Base-by-base conservation (phyloP, 2,329 filamentous ascomycete species). In the Colletotrichum zoysiae region DNA sequence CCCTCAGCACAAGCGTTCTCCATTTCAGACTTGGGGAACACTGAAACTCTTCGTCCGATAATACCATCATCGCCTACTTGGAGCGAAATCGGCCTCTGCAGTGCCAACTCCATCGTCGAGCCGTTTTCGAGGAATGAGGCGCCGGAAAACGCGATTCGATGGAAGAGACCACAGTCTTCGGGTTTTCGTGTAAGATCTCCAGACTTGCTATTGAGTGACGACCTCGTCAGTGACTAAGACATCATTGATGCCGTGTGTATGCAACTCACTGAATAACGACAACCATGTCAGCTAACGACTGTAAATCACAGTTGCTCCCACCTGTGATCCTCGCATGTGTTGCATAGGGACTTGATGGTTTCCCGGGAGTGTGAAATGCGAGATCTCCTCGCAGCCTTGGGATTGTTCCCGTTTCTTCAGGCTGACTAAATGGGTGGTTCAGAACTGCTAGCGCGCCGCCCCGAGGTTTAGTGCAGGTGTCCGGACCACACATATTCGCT, bases 401-500 rank as follows among this genome's bases (percentile, higher is more conserved):
- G 14, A 12, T 40, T 5, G 55, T 40, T 3, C 8, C 18, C 30
- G 70, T 40, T 20, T 30, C 26, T 14, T 23, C 51, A 14, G 26
- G 18, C 20, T 48, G 57, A 18, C 14, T 16, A 30, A 53, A 46
- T 1, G 61, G 65, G 11, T 80, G 79, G 23, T 76, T 81, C 57
- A 87, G 81, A 8, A 85, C 83, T 9, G 80, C 85, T 61, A 87
- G 80, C 20, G 85, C 85, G 44, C 85, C 85, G 69, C 85, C 84
- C 50, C 81, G 80, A 12, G 84, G 82, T 58, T 80, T 77, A 68
- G 82, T 79, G 14, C 81, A 80, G 67, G 75, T 80, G 61, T 85
- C 81, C 6, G 81, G 81, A 55, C 85, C 84, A 73, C 85, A 87
- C 85, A 87, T 87, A 50, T 16, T 77, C 64, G 23, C 23, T 23